Evolutionary conservation across 2,329 filamentous ascomycete genomes (phyloP).

Genomic region (Penicillium sp.): DNA sequence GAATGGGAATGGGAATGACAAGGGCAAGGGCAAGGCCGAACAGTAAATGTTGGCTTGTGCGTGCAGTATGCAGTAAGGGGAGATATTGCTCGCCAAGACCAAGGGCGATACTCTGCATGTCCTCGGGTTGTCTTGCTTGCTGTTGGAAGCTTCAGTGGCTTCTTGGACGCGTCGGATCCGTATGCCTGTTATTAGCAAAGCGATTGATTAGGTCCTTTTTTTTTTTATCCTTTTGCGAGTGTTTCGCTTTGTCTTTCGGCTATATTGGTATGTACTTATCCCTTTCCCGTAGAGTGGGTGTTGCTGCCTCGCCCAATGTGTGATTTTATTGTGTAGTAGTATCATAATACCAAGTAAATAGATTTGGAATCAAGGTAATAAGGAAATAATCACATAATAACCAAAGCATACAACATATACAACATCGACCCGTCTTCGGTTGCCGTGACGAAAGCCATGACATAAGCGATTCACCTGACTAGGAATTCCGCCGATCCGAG

Average conservation of each 20-base stretch:
- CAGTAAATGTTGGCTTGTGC: background rate
- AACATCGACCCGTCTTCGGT: conserved; percentile 11
- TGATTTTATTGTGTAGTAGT: background rate
- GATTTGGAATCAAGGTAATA: background rate
- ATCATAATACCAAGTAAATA: background rate
- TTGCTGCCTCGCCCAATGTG: background rate
- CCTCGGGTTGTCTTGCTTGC: background rate
- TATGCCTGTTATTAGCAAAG: conserved; percentile 5
- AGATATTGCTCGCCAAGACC: conserved; percentile 4
- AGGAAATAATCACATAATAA: background rate
- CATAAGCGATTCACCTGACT: conserved; percentile 30
- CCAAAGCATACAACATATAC: background rate
- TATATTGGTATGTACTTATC: background rate
- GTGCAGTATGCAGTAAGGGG: conserved; percentile 2
- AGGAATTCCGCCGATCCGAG: conserved; percentile 38
- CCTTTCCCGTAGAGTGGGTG: background rate
- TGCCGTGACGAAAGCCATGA: conserved; percentile 38
- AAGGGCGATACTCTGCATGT: background rate
- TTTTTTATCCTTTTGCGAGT: background rate
- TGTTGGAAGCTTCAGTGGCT: background rate
- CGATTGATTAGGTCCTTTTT: background rate
- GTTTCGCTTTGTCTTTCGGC: background rate
- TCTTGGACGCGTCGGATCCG: background rate
- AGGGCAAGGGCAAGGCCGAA: conserved; percentile 18
- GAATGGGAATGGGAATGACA: conserved; percentile 12